Evolutionary conservation across 805 yeast species (phyloP).

Genomic region (Teunomyces barrocoloradensis): DNA sequence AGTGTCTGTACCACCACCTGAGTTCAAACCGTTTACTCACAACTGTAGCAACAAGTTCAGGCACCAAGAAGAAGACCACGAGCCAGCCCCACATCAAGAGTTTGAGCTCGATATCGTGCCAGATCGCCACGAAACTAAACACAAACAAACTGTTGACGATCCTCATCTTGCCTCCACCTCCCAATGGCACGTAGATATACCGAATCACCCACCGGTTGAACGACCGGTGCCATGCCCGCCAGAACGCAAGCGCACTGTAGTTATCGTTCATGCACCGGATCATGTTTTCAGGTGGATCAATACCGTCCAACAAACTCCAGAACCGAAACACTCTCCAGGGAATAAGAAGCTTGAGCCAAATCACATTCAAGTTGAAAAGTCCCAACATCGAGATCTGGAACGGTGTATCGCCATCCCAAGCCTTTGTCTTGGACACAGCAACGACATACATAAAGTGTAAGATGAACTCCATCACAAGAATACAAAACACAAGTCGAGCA

Average conservation of each 20-base stretch:
- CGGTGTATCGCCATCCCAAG: constrained; percentile 88
- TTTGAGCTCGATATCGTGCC: constrained; percentile 95
- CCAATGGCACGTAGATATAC: constrained; percentile 88
- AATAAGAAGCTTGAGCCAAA: constrained; percentile 88
- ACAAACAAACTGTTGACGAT: constrained; percentile 77
- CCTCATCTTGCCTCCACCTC: constrained; percentile 70
- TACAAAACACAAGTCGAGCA: constrained; percentile 64
- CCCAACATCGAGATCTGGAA: constrained; percentile 96
- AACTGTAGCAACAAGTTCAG: constrained; percentile 70
- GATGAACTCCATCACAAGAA: constrained; percentile 84
- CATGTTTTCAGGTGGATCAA: constrained; percentile 98
- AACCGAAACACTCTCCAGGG: constrained; percentile 96
- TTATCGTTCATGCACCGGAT: constrained; percentile 93
- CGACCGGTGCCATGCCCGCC: constrained; percentile 99
- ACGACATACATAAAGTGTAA: constrained; percentile 89
- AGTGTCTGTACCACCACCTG: constrained; percentile 71
- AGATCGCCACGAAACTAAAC: constrained; percentile 91
- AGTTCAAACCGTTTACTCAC: constrained; percentile 39
- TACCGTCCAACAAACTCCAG: constrained; percentile 90
- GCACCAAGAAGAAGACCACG: constrained; percentile 79
- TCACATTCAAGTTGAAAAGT: constrained; percentile 79
- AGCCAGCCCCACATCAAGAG: constrained; percentile 95
- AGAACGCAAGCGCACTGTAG: constrained; percentile 88
- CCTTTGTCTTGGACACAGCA: constrained; percentile 84
- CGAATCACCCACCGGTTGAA: constrained; percentile 87